A percentile compares a stretch with the other conserved stretches of the same genome.
phyloP scores from a whole-genome alignment of 805 yeast genomes.

The Candida lessepsii region DNA sequence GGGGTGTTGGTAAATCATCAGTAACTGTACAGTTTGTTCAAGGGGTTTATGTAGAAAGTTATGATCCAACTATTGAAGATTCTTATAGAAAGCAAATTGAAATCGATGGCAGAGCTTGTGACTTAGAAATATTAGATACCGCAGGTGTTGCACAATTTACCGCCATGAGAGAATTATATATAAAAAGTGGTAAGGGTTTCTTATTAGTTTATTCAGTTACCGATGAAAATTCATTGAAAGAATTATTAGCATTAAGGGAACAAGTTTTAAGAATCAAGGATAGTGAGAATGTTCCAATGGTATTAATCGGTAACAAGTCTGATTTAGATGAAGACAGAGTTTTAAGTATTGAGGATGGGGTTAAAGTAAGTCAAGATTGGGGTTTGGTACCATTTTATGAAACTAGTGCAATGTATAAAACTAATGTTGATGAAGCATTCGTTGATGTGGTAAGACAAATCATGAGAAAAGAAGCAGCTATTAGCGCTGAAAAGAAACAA shows the following conservation, averaged over 20 bases:
- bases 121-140: conserved; percentile 67
- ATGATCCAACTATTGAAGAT: conserved; percentile 97
- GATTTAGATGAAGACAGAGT: conserved; percentile 75
- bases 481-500: conserved; percentile 44
- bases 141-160: conserved; percentile 85
- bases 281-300: conserved; percentile 72
- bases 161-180: conserved; percentile 88
- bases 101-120: conserved; percentile 84
- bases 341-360: conserved; percentile 79
- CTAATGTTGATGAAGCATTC: conserved; percentile 89
- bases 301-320: too few species aligned
- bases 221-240: conserved; percentile 67
- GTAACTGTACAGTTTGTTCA: conserved; percentile 90
- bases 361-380: conserved; percentile 80
- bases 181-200: conserved; percentile 81
- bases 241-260: conserved; percentile 73
- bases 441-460: conserved; percentile 86
- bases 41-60: conserved; percentile 83
- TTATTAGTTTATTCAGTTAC: conserved; percentile 58
- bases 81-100: conserved; percentile 87
- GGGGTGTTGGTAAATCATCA: conserved; percentile 96
- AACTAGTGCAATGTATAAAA: conserved; percentile 86
- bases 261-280: conserved; percentile 86
- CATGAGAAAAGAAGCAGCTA: conserved; percentile 65
- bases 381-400: conserved; percentile 90